Evolutionary conservation across 768 basidiomycete genomes (phyloP), one percentile per base, ranked within the genome.

Genomic region (Leucocoprinus leucothites): DNA sequence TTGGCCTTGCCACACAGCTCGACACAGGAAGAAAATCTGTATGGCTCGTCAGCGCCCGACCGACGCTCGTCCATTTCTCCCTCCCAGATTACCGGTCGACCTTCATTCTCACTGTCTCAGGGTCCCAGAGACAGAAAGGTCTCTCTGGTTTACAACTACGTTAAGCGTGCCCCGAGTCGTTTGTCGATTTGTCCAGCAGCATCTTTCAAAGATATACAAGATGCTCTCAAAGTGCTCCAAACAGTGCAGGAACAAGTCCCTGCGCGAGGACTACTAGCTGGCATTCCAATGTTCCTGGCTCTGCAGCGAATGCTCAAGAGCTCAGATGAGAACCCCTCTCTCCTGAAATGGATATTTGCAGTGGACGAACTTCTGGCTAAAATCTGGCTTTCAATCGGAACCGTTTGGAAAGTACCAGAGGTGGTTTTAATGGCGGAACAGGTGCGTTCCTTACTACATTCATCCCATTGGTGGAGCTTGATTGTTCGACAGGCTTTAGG

Each of bases 221-320:
- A 85, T 63, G 80, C 93, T 28, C 72, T 88, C 40, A 77, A 81
- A 42, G 77, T 94, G 26, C 76, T 96, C 35, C 77, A 74, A 4
- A 78, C 81, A 2, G 75, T 91, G 24, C 86, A 92, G 48, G 75
- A 86, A 58, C 77, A 86, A 48, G 67, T 91, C n/a, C 93, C 94
- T 1, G 71, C 87, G 24, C 82, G 87, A 40, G 88, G 85, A 2
- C 62, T 96, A 38, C 70, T 94, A 16, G 83, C 85, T 1, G 90
- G 92, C 19, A 70, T 91, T 31, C 94, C 94, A 3, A 94, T 97
- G 91, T 69, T 97, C 24, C 65, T 91, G n/a, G 85, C 89, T 1
- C 67, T 96, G 48, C 82, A 90, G 53, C 67, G 63, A 6, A 81
- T 81, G 9, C 71, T 80, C 3, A 74, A 74, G 31, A 61, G 74